Evolutionary conservation across 2,329 filamentous ascomycete species (phyloP), one percentile per base, ranked within the genome.

Genomic region (Fusarium nematophilum): DNA sequence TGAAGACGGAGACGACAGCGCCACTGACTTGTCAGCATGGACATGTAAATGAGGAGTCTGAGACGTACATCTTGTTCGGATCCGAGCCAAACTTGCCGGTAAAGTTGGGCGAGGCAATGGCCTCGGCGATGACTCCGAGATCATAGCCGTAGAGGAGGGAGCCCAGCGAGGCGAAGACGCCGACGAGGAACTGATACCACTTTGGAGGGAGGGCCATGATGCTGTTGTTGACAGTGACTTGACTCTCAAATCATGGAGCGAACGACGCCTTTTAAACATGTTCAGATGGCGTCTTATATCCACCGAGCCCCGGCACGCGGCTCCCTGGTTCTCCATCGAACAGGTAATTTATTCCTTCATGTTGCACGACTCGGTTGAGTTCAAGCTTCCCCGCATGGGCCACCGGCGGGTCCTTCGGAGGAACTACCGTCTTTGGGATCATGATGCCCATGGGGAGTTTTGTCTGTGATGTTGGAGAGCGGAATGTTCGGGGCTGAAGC

Each of bases 1-100:
- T 94, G 73, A 94, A 93, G 55, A 93, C 82, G 1, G 89, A 90
- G 1, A 93, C 90, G 4, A 70, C 53, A 45, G 62, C 55, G 26
- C 52, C 55, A 11, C 56, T 70, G 4, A 13, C 3, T 1, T 9
- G 30, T 60, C 23, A 64, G 57, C 15, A 9, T 6, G 5, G 3
- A 8, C 9, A 3, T 1, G 2, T 3, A 10, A 4, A 13, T 0
- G 11, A 2, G 1, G 6, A 6, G n/a, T n/a, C n/a, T 7, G 4
- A 10, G 10, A 18, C 58, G 53, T 30, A 62, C 59, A 73, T 77
- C 57, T 81, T 62, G 17, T 67, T 73, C 6, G 78, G 66, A 1
- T 76, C 57, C 54, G 66, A 43, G 15, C 67, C 66, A 42, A 84
- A 83, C 46, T 72, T 71, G 2, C 58, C 55, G 5, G 67, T 69